Conservation (phyloP, 1,284 basidiomycete genomes). For the Microbotryum intermedium region DNA sequence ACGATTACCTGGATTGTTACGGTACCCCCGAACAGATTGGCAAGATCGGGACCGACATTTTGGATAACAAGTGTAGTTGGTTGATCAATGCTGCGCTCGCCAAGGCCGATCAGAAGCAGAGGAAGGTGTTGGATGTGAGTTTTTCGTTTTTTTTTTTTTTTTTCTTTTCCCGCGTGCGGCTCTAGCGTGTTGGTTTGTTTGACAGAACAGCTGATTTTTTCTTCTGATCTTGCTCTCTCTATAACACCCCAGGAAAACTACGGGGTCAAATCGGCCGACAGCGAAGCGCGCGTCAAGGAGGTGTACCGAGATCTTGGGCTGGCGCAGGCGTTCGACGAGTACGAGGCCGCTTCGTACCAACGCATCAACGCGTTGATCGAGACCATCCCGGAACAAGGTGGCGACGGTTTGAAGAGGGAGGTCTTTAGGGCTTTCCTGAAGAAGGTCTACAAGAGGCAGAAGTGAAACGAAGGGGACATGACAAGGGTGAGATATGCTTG, state of each 20-base stretch:
- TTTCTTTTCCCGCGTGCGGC: no score
- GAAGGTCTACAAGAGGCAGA: slow-evolving; percentile 70
- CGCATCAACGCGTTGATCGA: slow-evolving; percentile 60
- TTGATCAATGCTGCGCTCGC: slow-evolving; percentile 81
- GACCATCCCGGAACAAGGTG: slow-evolving; percentile 52
- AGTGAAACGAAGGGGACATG: slow-evolving; percentile 37
- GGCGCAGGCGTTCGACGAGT: slow-evolving; percentile 58
- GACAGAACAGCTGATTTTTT: no score
- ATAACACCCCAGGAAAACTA: slow-evolving; percentile 60
- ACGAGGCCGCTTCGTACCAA: slow-evolving; percentile 68
- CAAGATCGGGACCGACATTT: slow-evolving; percentile 95
- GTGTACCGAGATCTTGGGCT: slow-evolving; percentile 68
- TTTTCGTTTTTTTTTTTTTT: no score
- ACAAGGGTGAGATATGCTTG: no score
- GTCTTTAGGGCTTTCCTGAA: slow-evolving; percentile 77
- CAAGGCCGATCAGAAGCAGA: slow-evolving; percentile 54
- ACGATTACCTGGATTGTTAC: slow-evolving; percentile 92
- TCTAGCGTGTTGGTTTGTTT: no score
- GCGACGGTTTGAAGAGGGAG: slow-evolving; percentile 58
- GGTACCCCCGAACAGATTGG: slow-evolving; percentile 86
- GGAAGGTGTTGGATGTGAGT: slow-evolving; percentile 48
- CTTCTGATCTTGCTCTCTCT: background rate
- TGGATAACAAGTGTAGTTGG: slow-evolving; percentile 99
- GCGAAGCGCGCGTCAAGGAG: slow-evolving; percentile 63
- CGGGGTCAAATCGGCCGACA: slow-evolving; percentile 64